Evolutionary conservation across 2,329 filamentous ascomycete species (phyloP), one percentile per base, ranked within the genome.

Genomic region (Thermomyces lanuginosus): DNA sequence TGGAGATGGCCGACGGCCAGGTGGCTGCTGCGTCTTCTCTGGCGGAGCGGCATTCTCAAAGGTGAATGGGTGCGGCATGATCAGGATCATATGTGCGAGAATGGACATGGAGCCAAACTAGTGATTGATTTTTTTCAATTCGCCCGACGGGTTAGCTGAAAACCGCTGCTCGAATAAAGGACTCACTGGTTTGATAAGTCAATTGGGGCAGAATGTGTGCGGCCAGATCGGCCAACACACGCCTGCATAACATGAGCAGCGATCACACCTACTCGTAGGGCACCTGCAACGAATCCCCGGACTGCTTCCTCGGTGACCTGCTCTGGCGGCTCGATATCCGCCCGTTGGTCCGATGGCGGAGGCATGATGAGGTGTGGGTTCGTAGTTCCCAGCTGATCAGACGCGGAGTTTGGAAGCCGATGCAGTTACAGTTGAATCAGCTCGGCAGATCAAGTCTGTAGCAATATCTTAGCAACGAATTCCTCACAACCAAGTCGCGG

Each of bases 91-190:
- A 38, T 61, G 57, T 2, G 54, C 49, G 13, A 58, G 40, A 29
- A 61, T 51, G n/a, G 55, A 58, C 31, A 60, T 49, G 16, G 54
- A 52, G 35, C 55, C 55, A 37, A 57, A 61, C 54, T 56, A 28
- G 22, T 18, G 11, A 16, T 13, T 6, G 26, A 27, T 26, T 30
- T 12, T 18, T 11, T 16, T 14, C 21, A 9, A 12, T 19, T 21
- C 13, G 22, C 22, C 16, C 20, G 11, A 6, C 6, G 10, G n/a
- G 25, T 28, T 19, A 24, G 25, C 22, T 18, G 5, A 13, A 25
- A 21, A 18, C n/a, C 19, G 10, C 7, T 5, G n/a, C n/a, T n/a
- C n/a, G n/a, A n/a, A n/a, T n/a, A n/a, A n/a, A n/a, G n/a, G n/a
- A n/a, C n/a, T n/a, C n/a, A n/a, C n/a, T n/a, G n/a, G n/a, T n/a